Evolutionary conservation across 2,329 filamentous ascomycete species (phyloP), one percentile per base, ranked within the genome.

Genomic region (Xylariaceae sp.): DNA sequence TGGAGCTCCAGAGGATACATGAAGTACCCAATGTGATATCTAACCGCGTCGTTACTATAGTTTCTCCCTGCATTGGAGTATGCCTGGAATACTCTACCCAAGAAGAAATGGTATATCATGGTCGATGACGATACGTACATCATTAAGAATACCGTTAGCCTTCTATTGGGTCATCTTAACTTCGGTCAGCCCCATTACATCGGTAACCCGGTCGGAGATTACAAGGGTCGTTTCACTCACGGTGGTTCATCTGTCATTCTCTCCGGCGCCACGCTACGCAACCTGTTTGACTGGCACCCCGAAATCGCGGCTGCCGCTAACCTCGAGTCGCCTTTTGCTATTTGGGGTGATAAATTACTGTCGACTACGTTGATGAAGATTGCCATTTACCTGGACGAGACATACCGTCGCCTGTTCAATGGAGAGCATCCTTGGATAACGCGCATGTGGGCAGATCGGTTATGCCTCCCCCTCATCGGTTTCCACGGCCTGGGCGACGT

Each of bases 61-160:
- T 83, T 83, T 66, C 77, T 84, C 55, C 77, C 80, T 47, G 78
- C 80, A 49, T 77, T 85, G 64, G 79, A 83, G 64, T 75, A 81
- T 61, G 73, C 78, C 17, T 82, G 79, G 72, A 70, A 74, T 45
- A 74, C 71, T 13, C 73, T 83, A 67, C 82, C 81, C 0, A 69
- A 74, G 61, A 84, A 83, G 72, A 82, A 82, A 67, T 84, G 82
- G 82, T 84, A 83, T 66, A 69, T 84, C 61, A 78, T 84, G 63
- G 69, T 82, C 11, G 82, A 84, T 69, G 82, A 84, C 68, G 82
- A 85, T 67, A 84, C 80, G 0, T 84, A 79, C 66, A 68, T 84
- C 50, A 74, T 83, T 50, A 76, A 76, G 55, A 73, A 77, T 2
- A 81, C 81, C 10, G 69, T 84, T 34, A 71, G 73, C 48, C 69